phyloP scores from a whole-genome alignment of 768 basidiomycete species.

The Trametes meyenii region DNA sequence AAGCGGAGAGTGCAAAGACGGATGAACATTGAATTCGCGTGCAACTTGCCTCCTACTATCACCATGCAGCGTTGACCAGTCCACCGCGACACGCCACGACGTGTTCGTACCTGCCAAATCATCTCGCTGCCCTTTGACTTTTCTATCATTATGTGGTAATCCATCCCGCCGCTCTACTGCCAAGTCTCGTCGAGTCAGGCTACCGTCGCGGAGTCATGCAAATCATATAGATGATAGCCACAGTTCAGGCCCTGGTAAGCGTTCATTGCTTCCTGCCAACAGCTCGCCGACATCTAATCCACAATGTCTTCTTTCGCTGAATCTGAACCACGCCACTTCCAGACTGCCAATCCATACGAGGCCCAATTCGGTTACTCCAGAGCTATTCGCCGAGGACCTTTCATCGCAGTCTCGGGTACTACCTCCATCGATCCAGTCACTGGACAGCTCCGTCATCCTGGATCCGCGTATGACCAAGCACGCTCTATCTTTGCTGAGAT shows the following conservation, averaged over 20 bases:
- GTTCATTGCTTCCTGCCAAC: too few relatives aligned
- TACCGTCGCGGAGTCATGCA: too few relatives aligned
- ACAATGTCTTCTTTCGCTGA: neutral
- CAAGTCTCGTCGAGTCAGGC: too few relatives aligned
- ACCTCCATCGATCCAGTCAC: conserved; percentile 48
- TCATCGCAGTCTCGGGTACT: conserved; percentile 57
- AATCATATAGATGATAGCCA: too few relatives aligned
- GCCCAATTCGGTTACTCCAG: conserved; percentile 53
- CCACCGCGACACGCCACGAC: neutral
- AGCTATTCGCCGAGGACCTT: conserved; percentile 53
- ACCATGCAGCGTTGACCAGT: neutral
- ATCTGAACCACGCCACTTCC: conserved; percentile 19
- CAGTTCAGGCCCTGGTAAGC: too few relatives aligned
- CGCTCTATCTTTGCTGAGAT: conserved; percentile 48
- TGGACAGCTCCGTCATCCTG: conserved; percentile 44
- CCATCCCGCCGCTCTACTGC: too few relatives aligned
- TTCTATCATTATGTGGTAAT: too few relatives aligned
- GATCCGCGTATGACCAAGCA: conserved; percentile 51
- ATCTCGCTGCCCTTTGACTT: too few relatives aligned
- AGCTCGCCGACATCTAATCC: neutral
- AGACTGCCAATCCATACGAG: conserved; percentile 54
- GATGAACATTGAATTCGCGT: neutral
- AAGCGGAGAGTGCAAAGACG: neutral
- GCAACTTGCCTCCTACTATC: conserved; percentile 9
- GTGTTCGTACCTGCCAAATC: too few relatives aligned